These are phyloP conservation scores for Seiridium unicorne DNA, from an alignment of 2,329 filamentous ascomycete species.

Conservation along the genomic window DNA sequence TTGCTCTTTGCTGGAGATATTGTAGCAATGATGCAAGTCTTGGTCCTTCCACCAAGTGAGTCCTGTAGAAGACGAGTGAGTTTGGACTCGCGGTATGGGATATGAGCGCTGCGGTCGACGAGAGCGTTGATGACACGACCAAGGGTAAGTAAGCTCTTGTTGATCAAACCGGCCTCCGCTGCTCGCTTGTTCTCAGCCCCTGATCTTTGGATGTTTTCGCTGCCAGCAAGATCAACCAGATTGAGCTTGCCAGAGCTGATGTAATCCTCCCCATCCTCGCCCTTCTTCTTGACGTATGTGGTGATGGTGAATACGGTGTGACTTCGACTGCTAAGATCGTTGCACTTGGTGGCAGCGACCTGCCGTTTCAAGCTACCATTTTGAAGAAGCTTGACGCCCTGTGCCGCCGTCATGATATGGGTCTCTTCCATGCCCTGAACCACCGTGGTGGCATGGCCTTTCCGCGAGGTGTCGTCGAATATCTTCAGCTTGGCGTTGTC, in stretches of 20 bases:
- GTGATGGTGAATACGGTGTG: slow-evolving; percentile 98
- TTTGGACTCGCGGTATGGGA: slow-evolving; percentile 92
- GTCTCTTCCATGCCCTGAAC: slow-evolving; percentile 98
- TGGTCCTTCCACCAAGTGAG: slow-evolving; percentile 90
- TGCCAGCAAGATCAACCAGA: slow-evolving; percentile 92
- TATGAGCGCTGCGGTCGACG: slow-evolving; percentile 85
- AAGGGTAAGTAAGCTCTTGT: slow-evolving; percentile 93
- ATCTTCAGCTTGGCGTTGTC: slow-evolving; percentile 89
- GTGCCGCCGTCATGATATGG: slow-evolving; percentile 80
- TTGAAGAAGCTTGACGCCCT: slow-evolving; percentile 86
- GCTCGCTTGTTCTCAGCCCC: slow-evolving; percentile 98
- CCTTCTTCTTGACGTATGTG: slow-evolving; percentile 78
- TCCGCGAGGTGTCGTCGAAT: slow-evolving; percentile 84
- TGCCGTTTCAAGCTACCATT: slow-evolving; percentile 90
- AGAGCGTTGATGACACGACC: slow-evolving; percentile 97
- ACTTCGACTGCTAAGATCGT: slow-evolving; percentile 93
- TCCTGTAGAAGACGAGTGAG: slow-evolving; percentile 93
- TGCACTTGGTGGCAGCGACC: slow-evolving; percentile 99
- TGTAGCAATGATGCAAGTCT: slow-evolving; percentile 98
- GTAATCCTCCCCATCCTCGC: slow-evolving; percentile 84
- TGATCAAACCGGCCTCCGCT: slow-evolving; percentile 92
- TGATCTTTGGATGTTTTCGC: slow-evolving; percentile 95
- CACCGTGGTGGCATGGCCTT: slow-evolving; percentile 79
- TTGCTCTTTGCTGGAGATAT: slow-evolving; percentile 94
- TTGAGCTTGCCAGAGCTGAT: slow-evolving; percentile 92